A percentile compares a stretch with the other conserved stretches of the same genome.
phyloP scores from a whole-genome alignment of 208 protist genomes.

The Leishmania martiniquensis region DNA sequence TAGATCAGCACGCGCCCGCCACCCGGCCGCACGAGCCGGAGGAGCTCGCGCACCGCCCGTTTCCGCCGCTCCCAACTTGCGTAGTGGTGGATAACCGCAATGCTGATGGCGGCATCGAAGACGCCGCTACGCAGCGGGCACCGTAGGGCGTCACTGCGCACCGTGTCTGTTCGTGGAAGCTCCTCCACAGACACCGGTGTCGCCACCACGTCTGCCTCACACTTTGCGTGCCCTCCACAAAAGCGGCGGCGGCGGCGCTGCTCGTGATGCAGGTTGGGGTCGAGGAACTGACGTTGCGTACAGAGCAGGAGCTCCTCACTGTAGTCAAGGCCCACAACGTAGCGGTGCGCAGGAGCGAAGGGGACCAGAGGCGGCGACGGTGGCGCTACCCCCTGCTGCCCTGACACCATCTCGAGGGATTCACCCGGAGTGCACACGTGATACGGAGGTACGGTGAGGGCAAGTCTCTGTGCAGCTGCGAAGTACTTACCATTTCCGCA shows the following conservation, averaged over 20 bases:
- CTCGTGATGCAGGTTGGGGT: constrained; percentile 42
- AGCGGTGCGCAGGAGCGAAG: constrained; percentile 37
- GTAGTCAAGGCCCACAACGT: constrained; percentile 70
- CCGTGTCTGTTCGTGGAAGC: constrained; percentile 57
- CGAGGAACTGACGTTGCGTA: constrained; percentile 46
- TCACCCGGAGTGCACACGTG: background rate
- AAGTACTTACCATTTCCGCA: constrained; percentile 94
- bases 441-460: background rate
- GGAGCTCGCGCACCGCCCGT: constrained; percentile 62
- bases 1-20: constrained; percentile 80
- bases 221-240: constrained; percentile 7
- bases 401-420: background rate
- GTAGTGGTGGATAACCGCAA: constrained; percentile 93
- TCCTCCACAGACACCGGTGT: constrained; percentile 16
- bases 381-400: constrained; percentile 1
- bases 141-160: constrained; percentile 62
- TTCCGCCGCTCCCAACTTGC: constrained; percentile 54
- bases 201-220: constrained; percentile 2
- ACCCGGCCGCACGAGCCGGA: constrained; percentile 65
- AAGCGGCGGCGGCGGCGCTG: constrained; percentile 8
- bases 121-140: constrained; percentile 65
- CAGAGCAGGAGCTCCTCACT: constrained; percentile 62
- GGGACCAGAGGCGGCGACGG: background rate
- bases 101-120: constrained; percentile 86
- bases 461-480: constrained; percentile 22